Percentiles rank a stretch among this genome's conserved stretches.
phyloP scores from a whole-genome alignment of 2,329 filamentous ascomycete genomes.

The Pseudocercospora eumusae region DNA sequence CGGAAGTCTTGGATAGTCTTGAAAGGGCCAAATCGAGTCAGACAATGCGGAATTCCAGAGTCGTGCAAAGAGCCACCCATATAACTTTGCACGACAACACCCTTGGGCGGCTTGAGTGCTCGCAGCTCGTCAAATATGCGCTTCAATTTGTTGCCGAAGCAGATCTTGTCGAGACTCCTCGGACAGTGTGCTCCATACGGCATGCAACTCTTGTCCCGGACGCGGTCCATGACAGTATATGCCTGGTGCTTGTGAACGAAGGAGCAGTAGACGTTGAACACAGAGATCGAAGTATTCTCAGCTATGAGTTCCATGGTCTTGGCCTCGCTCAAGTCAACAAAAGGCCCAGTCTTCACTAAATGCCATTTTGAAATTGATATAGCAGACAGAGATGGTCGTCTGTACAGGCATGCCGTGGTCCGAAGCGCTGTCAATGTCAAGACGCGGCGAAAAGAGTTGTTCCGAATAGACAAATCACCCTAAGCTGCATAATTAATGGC shows the following conservation, averaged over 20 bases:
- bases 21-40: conserved; percentile 18
- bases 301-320: conserved; percentile 18
- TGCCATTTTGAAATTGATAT: not conserved
- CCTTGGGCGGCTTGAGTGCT: conserved; percentile 10
- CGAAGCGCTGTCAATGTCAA: not conserved
- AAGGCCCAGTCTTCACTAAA: conserved; percentile 2
- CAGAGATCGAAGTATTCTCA: conserved; percentile 18
- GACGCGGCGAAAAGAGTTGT: not conserved
- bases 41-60: conserved; percentile 11
- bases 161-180: conserved; percentile 8
- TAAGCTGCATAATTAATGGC: not conserved
- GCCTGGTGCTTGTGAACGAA: conserved; percentile 12
- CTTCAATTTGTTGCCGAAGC: conserved; percentile 18
- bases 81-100: conserved; percentile 8
- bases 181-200: not conserved
- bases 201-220: conserved; percentile 1
- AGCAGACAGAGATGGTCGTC: not conserved
- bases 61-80: conserved; percentile 18
- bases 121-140: conserved; percentile 13
- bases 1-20: conserved; percentile 18
- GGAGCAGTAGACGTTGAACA: conserved; percentile 18
- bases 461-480: not conserved
- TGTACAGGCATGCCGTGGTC: not conserved
- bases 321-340: conserved; percentile 13
- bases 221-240: conserved; percentile 10